Evolutionary conservation across 768 basidiomycete species (phyloP).

Genomic region (Lenzites betulinus): DNA sequence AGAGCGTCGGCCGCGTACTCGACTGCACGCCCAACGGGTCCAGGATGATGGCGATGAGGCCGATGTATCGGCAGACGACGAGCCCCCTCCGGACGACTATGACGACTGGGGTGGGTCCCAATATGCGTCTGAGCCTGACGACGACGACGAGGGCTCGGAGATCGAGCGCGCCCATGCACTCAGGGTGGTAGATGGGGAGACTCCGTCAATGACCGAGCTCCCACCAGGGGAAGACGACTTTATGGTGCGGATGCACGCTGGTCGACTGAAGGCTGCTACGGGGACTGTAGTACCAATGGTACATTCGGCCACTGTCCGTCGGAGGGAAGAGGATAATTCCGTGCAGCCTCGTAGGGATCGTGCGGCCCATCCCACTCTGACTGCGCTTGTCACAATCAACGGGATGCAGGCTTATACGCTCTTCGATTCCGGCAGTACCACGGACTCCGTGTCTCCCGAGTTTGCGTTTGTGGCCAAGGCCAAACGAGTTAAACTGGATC

Average conservation of each 20-base stretch:
- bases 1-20: not conserved
- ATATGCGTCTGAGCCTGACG: not conserved
- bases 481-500: slow-evolving; percentile 14
- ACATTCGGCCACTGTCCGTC: not conserved
- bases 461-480: slow-evolving; percentile 21
- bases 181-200: too few species aligned
- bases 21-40: not conserved
- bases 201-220: not conserved
- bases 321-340: not conserved
- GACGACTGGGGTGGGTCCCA: not conserved
- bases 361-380: not conserved
- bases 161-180: not conserved
- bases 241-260: not conserved
- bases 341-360: not conserved
- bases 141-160: not conserved
- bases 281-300: not conserved
- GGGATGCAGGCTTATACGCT: not conserved
- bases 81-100: too few species aligned
- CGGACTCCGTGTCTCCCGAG: slow-evolving; percentile 27
- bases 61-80: not conserved
- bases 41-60: not conserved
- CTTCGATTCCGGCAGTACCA: slow-evolving; percentile 30
- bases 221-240: too few species aligned
- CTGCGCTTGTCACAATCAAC: not conserved
- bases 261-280: not conserved